Percentiles rank a stretch among this genome's conserved stretches.
Conservation (phyloP, 495 filamentous ascomycete species). For the Staphylotrichum tortipilum region DNA sequence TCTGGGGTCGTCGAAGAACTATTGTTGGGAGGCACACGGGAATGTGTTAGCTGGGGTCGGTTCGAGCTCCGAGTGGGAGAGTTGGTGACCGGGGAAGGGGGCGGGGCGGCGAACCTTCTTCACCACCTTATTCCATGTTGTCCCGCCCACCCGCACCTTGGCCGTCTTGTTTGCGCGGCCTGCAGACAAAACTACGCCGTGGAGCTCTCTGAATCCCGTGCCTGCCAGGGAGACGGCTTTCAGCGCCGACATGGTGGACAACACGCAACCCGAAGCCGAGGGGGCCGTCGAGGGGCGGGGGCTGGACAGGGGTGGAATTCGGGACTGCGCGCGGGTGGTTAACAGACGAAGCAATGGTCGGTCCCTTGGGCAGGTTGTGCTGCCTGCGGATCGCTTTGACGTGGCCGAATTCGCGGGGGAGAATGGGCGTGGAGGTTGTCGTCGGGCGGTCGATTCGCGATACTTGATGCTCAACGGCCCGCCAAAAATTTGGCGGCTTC, state of each 20-base stretch:
- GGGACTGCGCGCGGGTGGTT: neutral
- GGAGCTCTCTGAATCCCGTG: conserved; percentile 30
- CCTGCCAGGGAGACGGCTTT: too few species aligned
- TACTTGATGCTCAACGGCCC: neutral
- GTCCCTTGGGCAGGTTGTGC: neutral
- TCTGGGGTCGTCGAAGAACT: conserved; percentile 42
- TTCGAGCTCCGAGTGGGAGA: conserved; percentile 4
- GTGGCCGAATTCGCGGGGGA: neutral
- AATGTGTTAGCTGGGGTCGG: too few species aligned
- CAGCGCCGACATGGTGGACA: conserved; percentile 27
- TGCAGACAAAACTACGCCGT: conserved; percentile 57
- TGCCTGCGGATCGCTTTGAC: neutral
- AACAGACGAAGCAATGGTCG: too few species aligned
- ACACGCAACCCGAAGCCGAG: neutral
- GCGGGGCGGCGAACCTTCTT: conserved; percentile 39
- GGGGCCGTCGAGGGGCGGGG: neutral
- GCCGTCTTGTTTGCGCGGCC: conserved; percentile 64
- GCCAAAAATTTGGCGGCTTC: conserved; percentile 12
- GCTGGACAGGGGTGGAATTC: neutral
- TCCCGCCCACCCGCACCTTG: conserved; percentile 54
- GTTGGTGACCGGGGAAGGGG: neutral
- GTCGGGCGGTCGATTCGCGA: conserved; percentile 2
- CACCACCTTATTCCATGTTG: conserved; percentile 52
- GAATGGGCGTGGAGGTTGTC: neutral
- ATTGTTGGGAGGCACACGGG: too few species aligned